These are phyloP conservation scores for Mycena leptocephala DNA, from an alignment of 768 basidiomycete species.

Conservation along the genomic window DNA sequence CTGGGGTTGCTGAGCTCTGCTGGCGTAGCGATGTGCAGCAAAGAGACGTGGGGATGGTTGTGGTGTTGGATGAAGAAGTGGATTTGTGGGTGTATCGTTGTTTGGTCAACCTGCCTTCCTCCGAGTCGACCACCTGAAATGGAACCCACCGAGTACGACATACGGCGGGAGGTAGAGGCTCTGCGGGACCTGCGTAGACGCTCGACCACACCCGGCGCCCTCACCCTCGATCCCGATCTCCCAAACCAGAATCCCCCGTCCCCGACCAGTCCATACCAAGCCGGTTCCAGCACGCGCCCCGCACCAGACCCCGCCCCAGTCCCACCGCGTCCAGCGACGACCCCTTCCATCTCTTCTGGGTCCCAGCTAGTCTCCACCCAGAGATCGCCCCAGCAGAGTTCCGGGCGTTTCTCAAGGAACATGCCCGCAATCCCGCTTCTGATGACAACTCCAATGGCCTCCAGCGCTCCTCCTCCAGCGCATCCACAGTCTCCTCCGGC, in stretches of 20 bases:
- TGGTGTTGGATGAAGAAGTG: neutral
- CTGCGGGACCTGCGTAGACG: slow-evolving; percentile 88
- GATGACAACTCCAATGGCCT: slow-evolving; percentile 60
- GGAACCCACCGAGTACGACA: slow-evolving; percentile 89
- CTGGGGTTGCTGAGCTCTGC: too few relatives aligned
- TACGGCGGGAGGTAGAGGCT: slow-evolving; percentile 92
- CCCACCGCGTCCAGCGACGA: slow-evolving; percentile 72
- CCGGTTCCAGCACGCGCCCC: slow-evolving; percentile 54
- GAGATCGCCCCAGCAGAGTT: slow-evolving; percentile 99
- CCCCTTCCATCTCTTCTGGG: slow-evolving; percentile 97
- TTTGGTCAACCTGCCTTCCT: neutral
- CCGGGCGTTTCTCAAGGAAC: slow-evolving; percentile 94
- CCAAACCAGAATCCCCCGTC: slow-evolving; percentile 79
- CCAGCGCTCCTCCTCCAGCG: slow-evolving; percentile 61
- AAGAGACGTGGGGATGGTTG: neutral
- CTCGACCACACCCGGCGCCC: slow-evolving; percentile 87
- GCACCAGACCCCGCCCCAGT: slow-evolving; percentile 39
- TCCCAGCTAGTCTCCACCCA: slow-evolving; percentile 95
- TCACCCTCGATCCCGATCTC: slow-evolving; percentile 93
- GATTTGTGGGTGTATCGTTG: neutral
- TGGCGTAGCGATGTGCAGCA: too few relatives aligned
- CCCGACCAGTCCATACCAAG: slow-evolving; percentile 65
- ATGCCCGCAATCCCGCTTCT: slow-evolving; percentile 75
- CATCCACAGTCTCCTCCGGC: slow-evolving; percentile 58
- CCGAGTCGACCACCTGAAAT: slow-evolving; percentile 51